Evolutionary conservation across 148 eudicot species (phyloP).

Genomic region (Fallopia convolvulus): DNA sequence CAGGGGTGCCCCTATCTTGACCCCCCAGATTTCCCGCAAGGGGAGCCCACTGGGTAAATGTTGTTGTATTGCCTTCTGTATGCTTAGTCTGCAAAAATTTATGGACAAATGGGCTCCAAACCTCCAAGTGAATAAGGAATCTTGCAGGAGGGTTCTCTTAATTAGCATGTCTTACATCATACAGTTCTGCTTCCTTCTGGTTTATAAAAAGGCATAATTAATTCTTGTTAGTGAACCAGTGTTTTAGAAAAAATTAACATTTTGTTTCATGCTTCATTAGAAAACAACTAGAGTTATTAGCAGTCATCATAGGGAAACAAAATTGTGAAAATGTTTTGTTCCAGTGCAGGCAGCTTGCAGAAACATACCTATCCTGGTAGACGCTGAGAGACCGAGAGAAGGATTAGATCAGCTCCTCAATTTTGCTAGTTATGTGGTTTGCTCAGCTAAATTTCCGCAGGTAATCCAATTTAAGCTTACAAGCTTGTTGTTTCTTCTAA

Average conservation of each 20-base stretch:
- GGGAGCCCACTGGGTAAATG: no score
- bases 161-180: background rate
- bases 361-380: constrained; percentile 75
- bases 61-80: background rate
- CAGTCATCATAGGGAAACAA: constrained; percentile 6
- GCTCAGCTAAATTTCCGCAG: constrained; percentile 87
- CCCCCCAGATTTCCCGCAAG: no score
- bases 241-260: background rate
- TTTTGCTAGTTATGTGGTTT: constrained; percentile 61
- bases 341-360: constrained; percentile 78
- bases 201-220: background rate
- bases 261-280: background rate
- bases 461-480: constrained; percentile 23
- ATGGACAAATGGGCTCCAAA: background rate
- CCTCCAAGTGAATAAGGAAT: background rate
- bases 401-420: constrained; percentile 74
- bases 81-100: background rate
- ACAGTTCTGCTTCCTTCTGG: background rate
- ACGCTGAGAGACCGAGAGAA: constrained; percentile 81
- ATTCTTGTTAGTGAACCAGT: background rate
- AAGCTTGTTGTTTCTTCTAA: background rate
- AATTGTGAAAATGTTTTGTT: constrained; percentile 15
- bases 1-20: no score
- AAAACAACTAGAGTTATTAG: background rate
- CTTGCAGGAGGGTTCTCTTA: background rate